These are phyloP conservation scores for Catenaria anguillulae DNA, from an alignment of 371 early-diverging fungal species.

Conservation along the genomic window DNA sequence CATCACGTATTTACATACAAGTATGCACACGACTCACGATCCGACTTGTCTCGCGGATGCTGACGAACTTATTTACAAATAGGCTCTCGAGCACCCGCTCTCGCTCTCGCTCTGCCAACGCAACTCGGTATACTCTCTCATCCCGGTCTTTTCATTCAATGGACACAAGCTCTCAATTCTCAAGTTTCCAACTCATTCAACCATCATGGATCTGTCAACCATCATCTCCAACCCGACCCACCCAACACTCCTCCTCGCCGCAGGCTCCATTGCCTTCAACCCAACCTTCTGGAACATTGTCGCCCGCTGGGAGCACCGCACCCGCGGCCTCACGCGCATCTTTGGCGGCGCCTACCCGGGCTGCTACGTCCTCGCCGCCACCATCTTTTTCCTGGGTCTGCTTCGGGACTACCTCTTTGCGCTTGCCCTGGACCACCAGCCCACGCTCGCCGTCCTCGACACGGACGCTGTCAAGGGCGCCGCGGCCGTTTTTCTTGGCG, in stretches of 20 bases:
- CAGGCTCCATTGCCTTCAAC: conserved; percentile 65
- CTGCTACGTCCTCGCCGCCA: conserved; percentile 61
- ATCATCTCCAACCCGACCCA: conserved; percentile 45
- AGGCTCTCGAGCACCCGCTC: too few relatives aligned
- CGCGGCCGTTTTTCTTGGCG: conserved; percentile 34
- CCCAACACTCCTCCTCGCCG: conserved; percentile 46
- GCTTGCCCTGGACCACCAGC: conserved; percentile 50
- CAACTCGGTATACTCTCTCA: too few relatives aligned
- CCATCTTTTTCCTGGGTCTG: conserved; percentile 67
- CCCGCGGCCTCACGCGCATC: conserved; percentile 50
- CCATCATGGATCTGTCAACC: too few relatives aligned
- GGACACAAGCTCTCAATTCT: too few relatives aligned
- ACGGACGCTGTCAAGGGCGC: conserved; percentile 23
- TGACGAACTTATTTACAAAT: too few relatives aligned
- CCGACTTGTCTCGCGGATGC: too few relatives aligned
- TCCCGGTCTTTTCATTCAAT: too few relatives aligned
- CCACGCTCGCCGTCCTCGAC: conserved; percentile 34
- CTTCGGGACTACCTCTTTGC: conserved; percentile 65
- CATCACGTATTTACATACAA: too few relatives aligned
- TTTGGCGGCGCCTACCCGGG: conserved; percentile 50
- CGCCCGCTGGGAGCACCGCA: conserved; percentile 67
- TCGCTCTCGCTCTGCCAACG: too few relatives aligned
- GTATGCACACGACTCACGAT: too few relatives aligned
- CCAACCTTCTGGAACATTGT: conserved; percentile 82
- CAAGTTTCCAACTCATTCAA: too few relatives aligned